Percentiles rank a stretch among this genome's conserved stretches.
Conservation (phyloP, 176 grass and related monocot species). For the Ensete ventricosum region DNA sequence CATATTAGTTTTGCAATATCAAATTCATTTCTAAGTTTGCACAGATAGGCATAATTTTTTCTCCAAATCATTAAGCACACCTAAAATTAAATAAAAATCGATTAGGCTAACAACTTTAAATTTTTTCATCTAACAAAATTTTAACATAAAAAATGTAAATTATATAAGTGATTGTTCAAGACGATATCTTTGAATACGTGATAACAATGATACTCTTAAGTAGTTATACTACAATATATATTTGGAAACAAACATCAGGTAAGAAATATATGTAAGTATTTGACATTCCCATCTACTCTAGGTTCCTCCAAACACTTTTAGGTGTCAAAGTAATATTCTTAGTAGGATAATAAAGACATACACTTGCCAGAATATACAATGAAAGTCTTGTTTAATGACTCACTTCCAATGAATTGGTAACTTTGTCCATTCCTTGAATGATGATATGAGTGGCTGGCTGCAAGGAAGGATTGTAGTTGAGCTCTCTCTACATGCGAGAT, state of each 20-base stretch:
- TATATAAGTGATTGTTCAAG: not conserved
- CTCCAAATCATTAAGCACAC: slow-evolving; percentile 59
- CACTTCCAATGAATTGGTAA: slow-evolving; percentile 52
- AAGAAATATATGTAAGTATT: slow-evolving; percentile 31
- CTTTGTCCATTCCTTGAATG: slow-evolving; percentile 40
- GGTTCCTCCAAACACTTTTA: slow-evolving; percentile 74
- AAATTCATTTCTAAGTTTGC: slow-evolving; percentile 67
- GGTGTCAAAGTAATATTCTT: slow-evolving; percentile 73
- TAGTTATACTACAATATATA: not conserved
- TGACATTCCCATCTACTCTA: slow-evolving; percentile 68
- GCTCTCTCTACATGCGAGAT: slow-evolving; percentile 55
- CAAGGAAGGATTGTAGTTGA: slow-evolving; percentile 57
- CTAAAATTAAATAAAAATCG: slow-evolving; percentile 6
- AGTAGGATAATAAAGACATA: slow-evolving; percentile 74
- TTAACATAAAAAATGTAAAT: not conserved
- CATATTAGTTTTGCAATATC: slow-evolving; percentile 46
- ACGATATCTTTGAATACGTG: not conserved
- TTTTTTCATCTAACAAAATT: not conserved
- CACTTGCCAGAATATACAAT: slow-evolving; percentile 66
- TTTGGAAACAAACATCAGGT: not conserved
- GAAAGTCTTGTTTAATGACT: slow-evolving; percentile 67
- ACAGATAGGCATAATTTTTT: slow-evolving; percentile 67
- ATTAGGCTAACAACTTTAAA: not conserved
- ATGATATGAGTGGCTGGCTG: slow-evolving; percentile 47
- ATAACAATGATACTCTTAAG: not conserved